Percentiles rank a stretch among this genome's conserved stretches.
Conservation (phyloP, 1,284 basidiomycete genomes). For the Heterobasidion annosum region DNA sequence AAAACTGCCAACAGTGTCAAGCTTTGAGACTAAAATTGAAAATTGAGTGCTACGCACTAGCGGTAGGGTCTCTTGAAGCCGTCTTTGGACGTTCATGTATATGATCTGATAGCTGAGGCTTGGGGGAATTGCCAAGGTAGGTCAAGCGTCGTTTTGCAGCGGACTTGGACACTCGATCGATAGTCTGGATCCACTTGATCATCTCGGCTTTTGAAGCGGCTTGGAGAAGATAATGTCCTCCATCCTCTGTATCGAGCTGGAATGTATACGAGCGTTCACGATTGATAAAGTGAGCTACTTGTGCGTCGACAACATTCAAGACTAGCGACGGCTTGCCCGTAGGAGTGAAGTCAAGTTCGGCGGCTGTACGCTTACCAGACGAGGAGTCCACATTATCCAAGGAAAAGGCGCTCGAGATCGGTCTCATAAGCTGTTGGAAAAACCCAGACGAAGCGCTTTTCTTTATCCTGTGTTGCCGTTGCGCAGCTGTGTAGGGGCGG, state of each 20-base stretch:
- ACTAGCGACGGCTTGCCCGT: slow-evolving; percentile 65
- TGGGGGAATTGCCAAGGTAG: slow-evolving; percentile 64
- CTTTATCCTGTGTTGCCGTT: slow-evolving; percentile 72
- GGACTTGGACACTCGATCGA: slow-evolving; percentile 58
- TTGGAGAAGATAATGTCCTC: slow-evolving; percentile 73
- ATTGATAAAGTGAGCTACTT: slow-evolving; percentile 61
- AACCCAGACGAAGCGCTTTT: slow-evolving; percentile 76
- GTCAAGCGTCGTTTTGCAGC: slow-evolving; percentile 74
- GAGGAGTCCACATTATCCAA: slow-evolving; percentile 40
- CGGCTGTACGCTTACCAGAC: slow-evolving; percentile 46
- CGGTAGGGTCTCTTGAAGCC: slow-evolving; percentile 44
- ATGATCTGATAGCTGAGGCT: slow-evolving; percentile 62
- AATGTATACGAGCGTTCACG: slow-evolving; percentile 75
- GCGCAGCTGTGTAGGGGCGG: slow-evolving; percentile 38
- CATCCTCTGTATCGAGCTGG: slow-evolving; percentile 77
- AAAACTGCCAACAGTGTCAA: slow-evolving; percentile 46
- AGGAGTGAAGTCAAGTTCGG: slow-evolving; percentile 66
- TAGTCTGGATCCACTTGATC: slow-evolving; percentile 66
- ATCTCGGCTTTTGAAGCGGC: slow-evolving; percentile 59
- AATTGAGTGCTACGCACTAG: slow-evolving; percentile 37
- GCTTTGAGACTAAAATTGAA: neutral
- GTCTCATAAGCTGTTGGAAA: slow-evolving; percentile 71
- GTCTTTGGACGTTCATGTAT: slow-evolving; percentile 40
- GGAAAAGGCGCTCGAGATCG: slow-evolving; percentile 74
- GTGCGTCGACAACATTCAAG: slow-evolving; percentile 63